Base-by-base conservation (phyloP, 306 rosid genomes). In the Vicia villosa region DNA sequence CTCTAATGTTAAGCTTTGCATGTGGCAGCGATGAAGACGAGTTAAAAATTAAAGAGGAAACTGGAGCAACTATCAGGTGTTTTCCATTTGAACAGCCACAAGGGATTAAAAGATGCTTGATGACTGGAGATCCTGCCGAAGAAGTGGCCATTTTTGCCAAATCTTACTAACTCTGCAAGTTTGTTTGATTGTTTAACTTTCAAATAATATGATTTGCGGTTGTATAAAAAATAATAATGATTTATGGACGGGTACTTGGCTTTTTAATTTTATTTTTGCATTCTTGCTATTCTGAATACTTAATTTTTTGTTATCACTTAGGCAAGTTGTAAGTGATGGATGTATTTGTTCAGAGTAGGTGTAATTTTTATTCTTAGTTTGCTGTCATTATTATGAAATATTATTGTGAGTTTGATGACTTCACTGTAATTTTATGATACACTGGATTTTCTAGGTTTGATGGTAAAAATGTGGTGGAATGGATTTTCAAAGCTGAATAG, bases 121-220 rank as follows among this genome's bases (percentile, higher is more conserved):
- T 94, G 97, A 94, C 95, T 2, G 92, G 96, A 67, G 79, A 88
- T 41, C 79, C 88, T 63, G 95, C 97, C 4, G 86, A 81, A 57
- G 98, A 90, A 81, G 98, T 90, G 41, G 98, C 98, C 59, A 86
- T 94, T 72, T 90, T 94, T 73, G 95, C 97, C 36, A 94, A 90
- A 79, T 94, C 98, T 14, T 93, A 93, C 79, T 90, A 61, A 73
- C 54, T 21, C 42, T 71, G 62, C 80, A 15, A 66, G 26, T 21
- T 41, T 77, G 15, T n/a, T 45, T 15, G 28, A 38, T 21, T 46
- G 12, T 7, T 4, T 7, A 52, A 81, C 40, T 20, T 20, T 20
- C 64, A 19, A 20, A 64, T 62, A 41, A 32, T 54, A 46, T 69
- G 71, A 38, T 50, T 37, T 55, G 37, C 63, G 28, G 47, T 30